Percentiles rank a stretch among this genome's conserved stretches.
These are phyloP conservation scores for Apostasia ramifera DNA, from an alignment of 106 monocot genomes.

Conservation along the genomic window DNA sequence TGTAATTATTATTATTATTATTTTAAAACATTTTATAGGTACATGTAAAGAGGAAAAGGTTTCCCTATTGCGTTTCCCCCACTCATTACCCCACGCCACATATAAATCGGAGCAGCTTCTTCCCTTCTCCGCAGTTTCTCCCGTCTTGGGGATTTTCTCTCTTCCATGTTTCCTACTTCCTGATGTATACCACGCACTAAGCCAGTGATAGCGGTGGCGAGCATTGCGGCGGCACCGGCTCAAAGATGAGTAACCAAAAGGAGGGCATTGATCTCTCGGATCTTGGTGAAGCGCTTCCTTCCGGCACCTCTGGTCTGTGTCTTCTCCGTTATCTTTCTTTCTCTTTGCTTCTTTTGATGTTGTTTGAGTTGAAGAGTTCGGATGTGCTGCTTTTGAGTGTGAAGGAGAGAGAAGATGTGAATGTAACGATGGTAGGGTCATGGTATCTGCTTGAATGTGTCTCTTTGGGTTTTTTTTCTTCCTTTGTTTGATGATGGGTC, in stretches of 20 bases:
- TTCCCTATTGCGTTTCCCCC: no score
- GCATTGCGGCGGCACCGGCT: slow-evolving; percentile 2
- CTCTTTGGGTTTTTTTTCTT: neutral
- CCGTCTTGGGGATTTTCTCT: no score
- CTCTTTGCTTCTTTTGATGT: neutral
- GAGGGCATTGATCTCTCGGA: slow-evolving; percentile 20
- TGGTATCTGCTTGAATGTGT: neutral
- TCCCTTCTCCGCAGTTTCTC: no score
- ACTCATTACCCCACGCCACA: no score
- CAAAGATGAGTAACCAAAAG: slow-evolving; percentile 12
- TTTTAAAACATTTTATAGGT: no score
- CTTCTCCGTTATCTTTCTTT: neutral
- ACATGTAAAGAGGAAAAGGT: no score
- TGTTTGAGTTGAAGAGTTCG: neutral
- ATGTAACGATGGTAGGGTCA: slow-evolving; percentile 15
- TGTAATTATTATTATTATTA: no score
- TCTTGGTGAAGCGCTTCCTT: slow-evolving; percentile 16
- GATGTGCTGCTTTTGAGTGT: slow-evolving; percentile 9
- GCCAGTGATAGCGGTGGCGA: neutral
- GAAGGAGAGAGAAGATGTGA: slow-evolving; percentile 26
- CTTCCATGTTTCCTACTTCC: neutral
- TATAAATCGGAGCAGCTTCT: neutral
- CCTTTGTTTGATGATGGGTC: neutral
- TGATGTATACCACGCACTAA: neutral
- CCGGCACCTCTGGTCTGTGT: neutral